These are phyloP conservation scores for Trichoderma parareesei DNA, from an alignment of 495 filamentous ascomycete genomes.

Conservation along the genomic window DNA sequence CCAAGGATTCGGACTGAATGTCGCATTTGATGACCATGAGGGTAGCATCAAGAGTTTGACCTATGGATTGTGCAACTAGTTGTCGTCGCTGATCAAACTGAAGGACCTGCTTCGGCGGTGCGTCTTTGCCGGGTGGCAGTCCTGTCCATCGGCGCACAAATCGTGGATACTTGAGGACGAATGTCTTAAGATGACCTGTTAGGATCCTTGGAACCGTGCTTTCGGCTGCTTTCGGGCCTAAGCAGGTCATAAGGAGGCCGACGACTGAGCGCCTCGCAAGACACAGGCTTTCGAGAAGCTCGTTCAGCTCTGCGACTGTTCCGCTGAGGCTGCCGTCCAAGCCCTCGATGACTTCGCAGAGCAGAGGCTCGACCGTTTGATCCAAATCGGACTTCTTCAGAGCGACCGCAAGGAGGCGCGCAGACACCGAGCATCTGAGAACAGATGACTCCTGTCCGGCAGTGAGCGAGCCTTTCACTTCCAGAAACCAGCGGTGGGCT, in stretches of 20 bases:
- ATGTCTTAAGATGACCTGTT: conserved; percentile 33
- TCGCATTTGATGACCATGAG: conserved; percentile 40
- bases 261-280: conserved; percentile 53
- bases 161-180: conserved; percentile 44
- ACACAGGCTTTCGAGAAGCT: conserved; percentile 57
- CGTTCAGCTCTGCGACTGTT: conserved; percentile 57
- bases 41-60: conserved; percentile 48
- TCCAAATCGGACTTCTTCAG: conserved; percentile 23
- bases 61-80: conserved; percentile 34
- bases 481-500: conserved; percentile 41
- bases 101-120: conserved; percentile 39
- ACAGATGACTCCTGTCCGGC: conserved; percentile 33
- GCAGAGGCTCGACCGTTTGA: conserved; percentile 26
- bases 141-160: conserved; percentile 50
- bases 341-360: conserved; percentile 43
- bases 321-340: conserved; percentile 54
- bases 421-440: conserved; percentile 32
- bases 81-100: conserved; percentile 50
- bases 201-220: conserved; percentile 3
- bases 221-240: conserved; percentile 11
- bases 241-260: conserved; percentile 32
- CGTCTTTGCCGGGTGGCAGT: conserved; percentile 33
- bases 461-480: conserved; percentile 26
- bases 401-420: conserved; percentile 39
- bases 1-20: conserved; percentile 27